Percentiles rank a stretch among this genome's conserved stretches.
Conservation (phyloP, 371 early-diverging fungal species). For the Mortierella sp. region DNA sequence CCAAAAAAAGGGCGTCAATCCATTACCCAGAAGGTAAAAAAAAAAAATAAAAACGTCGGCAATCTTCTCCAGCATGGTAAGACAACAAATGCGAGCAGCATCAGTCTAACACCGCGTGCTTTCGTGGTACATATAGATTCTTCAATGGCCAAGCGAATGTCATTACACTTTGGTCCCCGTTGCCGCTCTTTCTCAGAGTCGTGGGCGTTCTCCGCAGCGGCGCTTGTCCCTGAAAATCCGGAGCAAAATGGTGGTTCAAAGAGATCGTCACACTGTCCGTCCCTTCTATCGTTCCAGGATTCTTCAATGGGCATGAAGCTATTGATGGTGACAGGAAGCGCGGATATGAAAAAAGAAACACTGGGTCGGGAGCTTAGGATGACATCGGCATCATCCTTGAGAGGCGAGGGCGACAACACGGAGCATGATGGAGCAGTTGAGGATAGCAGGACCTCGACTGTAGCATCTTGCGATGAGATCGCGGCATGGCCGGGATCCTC, state of each 20-base stretch:
- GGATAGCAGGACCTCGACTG: slow-evolving; percentile 2
- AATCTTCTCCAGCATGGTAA: not conserved
- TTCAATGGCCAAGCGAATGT: slow-evolving; percentile 33
- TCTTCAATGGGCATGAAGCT: not conserved
- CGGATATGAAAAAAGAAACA: not conserved
- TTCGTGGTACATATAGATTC: slow-evolving; percentile 19
- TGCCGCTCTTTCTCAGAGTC: slow-evolving; percentile 52
- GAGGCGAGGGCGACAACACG: slow-evolving; percentile 16
- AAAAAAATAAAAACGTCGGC: too few relatives aligned
- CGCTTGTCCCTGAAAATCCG: slow-evolving; percentile 10
- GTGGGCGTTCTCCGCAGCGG: slow-evolving; percentile 19
- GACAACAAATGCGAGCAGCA: not conserved
- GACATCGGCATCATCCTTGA: slow-evolving; percentile 25
- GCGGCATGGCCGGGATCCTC: slow-evolving; percentile 1
- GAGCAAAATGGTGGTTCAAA: slow-evolving; percentile 6
- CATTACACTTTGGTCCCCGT: slow-evolving; percentile 25
- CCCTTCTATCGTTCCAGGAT: not conserved
- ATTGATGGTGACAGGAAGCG: not conserved
- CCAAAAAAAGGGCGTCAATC: slow-evolving; percentile 42
- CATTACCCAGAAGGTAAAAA: slow-evolving; percentile 46
- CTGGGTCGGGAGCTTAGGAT: slow-evolving; percentile 21
- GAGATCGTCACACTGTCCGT: not conserved
- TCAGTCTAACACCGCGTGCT: not conserved
- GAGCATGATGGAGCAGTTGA: slow-evolving; percentile 1
- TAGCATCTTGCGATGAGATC: not conserved